Conservation (phyloP, 805 yeast species). For the Wickerhamomyces strasburgensis region DNA sequence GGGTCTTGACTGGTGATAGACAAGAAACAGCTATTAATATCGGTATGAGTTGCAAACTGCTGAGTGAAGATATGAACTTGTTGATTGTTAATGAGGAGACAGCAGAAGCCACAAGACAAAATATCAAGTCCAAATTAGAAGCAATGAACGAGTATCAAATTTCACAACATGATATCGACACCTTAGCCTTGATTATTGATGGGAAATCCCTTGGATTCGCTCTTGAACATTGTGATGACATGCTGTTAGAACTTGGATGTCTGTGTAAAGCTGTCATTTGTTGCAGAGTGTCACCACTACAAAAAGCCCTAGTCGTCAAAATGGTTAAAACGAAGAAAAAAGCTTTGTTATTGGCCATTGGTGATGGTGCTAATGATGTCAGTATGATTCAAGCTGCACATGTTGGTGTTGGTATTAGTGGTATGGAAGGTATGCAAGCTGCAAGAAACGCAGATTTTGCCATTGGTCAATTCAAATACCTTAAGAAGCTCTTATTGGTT, state of each 20-base stretch:
- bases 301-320: conserved; percentile 92
- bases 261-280: conserved; percentile 94
- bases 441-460: conserved; percentile 97
- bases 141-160: conserved; percentile 67
- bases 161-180: conserved; percentile 63
- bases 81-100: conserved; percentile 83
- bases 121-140: conserved; percentile 66
- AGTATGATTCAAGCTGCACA: conserved; percentile 99
- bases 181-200: conserved; percentile 88
- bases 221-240: conserved; percentile 75
- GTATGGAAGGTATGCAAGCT: conserved; percentile 99
- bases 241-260: conserved; percentile 73
- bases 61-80: conserved; percentile 94
- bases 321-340: conserved; percentile 80
- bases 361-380: conserved; percentile 99
- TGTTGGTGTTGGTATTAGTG: conserved; percentile 98
- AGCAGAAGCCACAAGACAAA: conserved; percentile 68
- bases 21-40: conserved; percentile 98
- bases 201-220: conserved; percentile 90
- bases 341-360: conserved; percentile 81
- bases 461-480: conserved; percentile 88
- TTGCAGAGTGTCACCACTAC: conserved; percentile 96
- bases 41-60: conserved; percentile 94
- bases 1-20: conserved; percentile 98
- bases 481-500: conserved; percentile 77